Percentiles rank a stretch among this genome's conserved stretches.
These are phyloP conservation scores for Monosporascus sp. DNA, from an alignment of 2,329 filamentous ascomycete genomes.

Conservation along the genomic window DNA sequence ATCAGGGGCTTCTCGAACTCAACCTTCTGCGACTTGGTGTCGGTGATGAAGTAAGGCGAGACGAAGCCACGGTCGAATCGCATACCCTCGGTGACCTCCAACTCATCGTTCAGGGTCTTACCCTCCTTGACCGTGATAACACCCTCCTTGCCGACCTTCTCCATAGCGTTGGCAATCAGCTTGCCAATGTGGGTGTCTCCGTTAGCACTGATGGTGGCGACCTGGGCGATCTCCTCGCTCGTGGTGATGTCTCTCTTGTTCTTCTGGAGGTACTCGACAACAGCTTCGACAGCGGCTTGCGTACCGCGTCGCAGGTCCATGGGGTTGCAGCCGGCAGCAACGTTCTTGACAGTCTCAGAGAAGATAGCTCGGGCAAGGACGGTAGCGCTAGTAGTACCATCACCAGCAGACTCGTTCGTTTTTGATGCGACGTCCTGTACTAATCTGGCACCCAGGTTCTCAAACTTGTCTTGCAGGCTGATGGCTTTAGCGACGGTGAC, in stretches of 20 bases:
- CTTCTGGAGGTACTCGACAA: constrained; percentile 87
- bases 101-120: constrained; percentile 96
- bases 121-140: constrained; percentile 99
- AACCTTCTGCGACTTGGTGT: constrained; percentile 96
- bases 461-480: constrained; percentile 95
- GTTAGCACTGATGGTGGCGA: constrained; percentile 97
- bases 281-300: constrained; percentile 90
- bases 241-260: constrained; percentile 99
- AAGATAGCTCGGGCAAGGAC: constrained; percentile 97
- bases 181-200: constrained; percentile 92
- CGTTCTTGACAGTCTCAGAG: constrained; percentile 99
- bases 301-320: constrained; percentile 98
- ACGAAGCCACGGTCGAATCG: constrained; percentile 98
- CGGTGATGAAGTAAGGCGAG: constrained; percentile 99
- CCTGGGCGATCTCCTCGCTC: constrained; percentile 93
- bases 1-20: constrained; percentile 99
- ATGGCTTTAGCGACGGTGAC: constrained; percentile 88
- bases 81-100: constrained; percentile 99
- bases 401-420: constrained; percentile 98
- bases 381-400: constrained; percentile 96
- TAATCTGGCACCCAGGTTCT: constrained; percentile 95
- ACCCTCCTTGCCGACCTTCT: constrained; percentile 99
- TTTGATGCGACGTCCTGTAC: constrained; percentile 98
- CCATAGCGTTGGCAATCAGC: constrained; percentile 97
- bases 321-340: constrained; percentile 97